phyloP scores from a whole-genome alignment of 2,329 filamentous ascomycete species.

The Dothideomycetes sp. region DNA sequence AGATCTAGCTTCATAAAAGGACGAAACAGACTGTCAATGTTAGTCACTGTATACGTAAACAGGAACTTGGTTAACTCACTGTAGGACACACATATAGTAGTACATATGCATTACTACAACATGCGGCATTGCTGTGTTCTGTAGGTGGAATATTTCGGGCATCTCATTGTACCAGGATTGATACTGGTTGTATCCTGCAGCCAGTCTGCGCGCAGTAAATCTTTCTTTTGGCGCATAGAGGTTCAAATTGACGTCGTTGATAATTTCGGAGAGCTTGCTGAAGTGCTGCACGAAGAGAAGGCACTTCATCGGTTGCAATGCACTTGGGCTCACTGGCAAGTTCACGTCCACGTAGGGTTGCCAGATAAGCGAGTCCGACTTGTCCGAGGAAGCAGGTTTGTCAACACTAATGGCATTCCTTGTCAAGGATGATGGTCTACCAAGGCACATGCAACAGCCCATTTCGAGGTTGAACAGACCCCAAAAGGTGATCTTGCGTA shows the following conservation, averaged over 20 bases:
- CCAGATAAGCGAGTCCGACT: conserved; percentile 22
- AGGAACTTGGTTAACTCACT: conserved; percentile 65
- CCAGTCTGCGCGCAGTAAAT: conserved; percentile 51
- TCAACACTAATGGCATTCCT: conserved; percentile 37
- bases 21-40: conserved; percentile 53
- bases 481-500: conserved; percentile 43
- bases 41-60: conserved; percentile 23
- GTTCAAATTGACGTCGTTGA: conserved; percentile 60
- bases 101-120: conserved; percentile 50
- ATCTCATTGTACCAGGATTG: conserved; percentile 61
- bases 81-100: conserved; percentile 28
- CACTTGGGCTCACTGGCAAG: conserved; percentile 43
- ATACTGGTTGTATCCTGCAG: conserved; percentile 57
- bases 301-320: conserved; percentile 53
- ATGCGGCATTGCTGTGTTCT: conserved; percentile 60
- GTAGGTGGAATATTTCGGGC: conserved; percentile 51
- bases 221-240: conserved; percentile 60
- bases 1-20: conserved; percentile 56
- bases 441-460: conserved; percentile 35
- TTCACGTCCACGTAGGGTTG: conserved; percentile 24
- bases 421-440: conserved; percentile 36
- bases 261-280: conserved; percentile 61
- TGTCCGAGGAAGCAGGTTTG: conserved; percentile 18
- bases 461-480: conserved; percentile 39
- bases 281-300: conserved; percentile 40